Conservation (phyloP, 2,329 filamentous ascomycete species). For the Triangularia verruculosa region DNA sequence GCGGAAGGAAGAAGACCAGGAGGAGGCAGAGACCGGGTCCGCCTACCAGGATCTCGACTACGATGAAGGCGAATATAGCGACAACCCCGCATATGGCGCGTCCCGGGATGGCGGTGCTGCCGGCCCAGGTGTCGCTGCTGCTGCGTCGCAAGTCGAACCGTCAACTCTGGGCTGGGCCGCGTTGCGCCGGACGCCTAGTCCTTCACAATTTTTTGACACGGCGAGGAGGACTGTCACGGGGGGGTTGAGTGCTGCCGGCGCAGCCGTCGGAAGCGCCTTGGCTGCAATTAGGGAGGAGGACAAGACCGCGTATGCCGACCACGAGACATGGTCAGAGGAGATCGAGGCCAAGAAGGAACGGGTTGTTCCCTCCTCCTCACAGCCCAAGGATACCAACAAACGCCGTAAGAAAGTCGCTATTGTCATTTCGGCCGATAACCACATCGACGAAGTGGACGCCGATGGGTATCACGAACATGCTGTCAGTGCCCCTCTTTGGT, state of each 20-base stretch:
- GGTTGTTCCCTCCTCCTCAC: slow-evolving; percentile 28
- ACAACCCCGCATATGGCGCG: slow-evolving; percentile 49
- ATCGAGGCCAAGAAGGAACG: slow-evolving; percentile 64
- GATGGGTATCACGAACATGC: slow-evolving; percentile 71
- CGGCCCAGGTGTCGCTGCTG: slow-evolving; percentile 42
- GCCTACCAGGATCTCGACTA: slow-evolving; percentile 52
- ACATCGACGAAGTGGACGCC: slow-evolving; percentile 56
- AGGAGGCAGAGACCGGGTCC: slow-evolving; percentile 58
- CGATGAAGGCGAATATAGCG: slow-evolving; percentile 46
- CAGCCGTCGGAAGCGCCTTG: slow-evolving; percentile 77
- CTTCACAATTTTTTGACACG: slow-evolving; percentile 82
- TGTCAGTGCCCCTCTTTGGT: slow-evolving; percentile 52
- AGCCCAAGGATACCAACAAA: slow-evolving; percentile 39
- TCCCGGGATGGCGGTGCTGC: slow-evolving; percentile 39
- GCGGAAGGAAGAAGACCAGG: slow-evolving; percentile 58
- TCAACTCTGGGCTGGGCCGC: slow-evolving; percentile 63
- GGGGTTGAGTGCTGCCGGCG: slow-evolving; percentile 78
- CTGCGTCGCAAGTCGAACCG: slow-evolving; percentile 30
- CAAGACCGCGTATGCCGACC: slow-evolving; percentile 74
- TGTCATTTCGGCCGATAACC: slow-evolving; percentile 76
- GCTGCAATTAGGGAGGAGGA: slow-evolving; percentile 83
- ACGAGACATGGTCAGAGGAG: slow-evolving; percentile 90
- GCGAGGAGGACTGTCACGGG: slow-evolving; percentile 79
- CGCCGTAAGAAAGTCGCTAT: slow-evolving; percentile 79
- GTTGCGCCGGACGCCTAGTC: slow-evolving; percentile 77